A percentile compares a stretch with the other conserved stretches of the same genome.
These are phyloP conservation scores for Mycena olivaceomarginata DNA, from an alignment of 768 basidiomycete species.

Conservation along the genomic window DNA sequence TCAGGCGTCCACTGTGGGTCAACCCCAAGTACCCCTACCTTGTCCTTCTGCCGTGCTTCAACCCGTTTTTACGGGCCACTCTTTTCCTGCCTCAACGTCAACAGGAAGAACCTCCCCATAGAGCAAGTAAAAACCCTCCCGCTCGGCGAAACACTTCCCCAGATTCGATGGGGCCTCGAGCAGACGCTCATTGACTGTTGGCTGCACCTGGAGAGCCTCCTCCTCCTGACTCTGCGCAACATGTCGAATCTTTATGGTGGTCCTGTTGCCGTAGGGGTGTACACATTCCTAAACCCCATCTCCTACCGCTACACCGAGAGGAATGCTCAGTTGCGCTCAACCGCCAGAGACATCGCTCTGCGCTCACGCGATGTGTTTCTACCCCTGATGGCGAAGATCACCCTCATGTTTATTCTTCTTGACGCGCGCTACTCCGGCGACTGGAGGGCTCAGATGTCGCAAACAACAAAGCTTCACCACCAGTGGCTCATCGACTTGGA, in stretches of 20 bases:
- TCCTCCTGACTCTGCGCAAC: conserved; percentile 26
- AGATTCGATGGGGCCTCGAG: conserved; percentile 35
- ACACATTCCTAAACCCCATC: conserved; percentile 24
- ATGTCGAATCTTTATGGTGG: conserved; percentile 32
- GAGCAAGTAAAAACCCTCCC: neutral
- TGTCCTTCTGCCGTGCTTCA: conserved; percentile 32
- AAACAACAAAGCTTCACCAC: too few species aligned
- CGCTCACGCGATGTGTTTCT: conserved; percentile 40
- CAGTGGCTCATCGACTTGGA: too few species aligned
- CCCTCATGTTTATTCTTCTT: conserved; percentile 35
- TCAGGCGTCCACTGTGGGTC: conserved; percentile 34
- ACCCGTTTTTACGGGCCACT: conserved; percentile 37
- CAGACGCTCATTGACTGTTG: conserved; percentile 32
- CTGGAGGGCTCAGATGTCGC: neutral
- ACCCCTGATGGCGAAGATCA: conserved; percentile 34
- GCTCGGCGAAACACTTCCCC: neutral
- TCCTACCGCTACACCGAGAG: conserved; percentile 34
- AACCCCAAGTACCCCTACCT: conserved; percentile 35
- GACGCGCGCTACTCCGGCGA: conserved; percentile 17
- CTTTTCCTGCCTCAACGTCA: conserved; percentile 36
- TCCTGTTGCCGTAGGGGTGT: conserved; percentile 29
- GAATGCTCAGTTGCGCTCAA: conserved; percentile 19
- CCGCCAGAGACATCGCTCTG: conserved; percentile 27
- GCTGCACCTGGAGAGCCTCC: conserved; percentile 37
- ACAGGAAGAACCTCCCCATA: conserved; percentile 26